A percentile compares a stretch with the other conserved stretches of the same genome.
These are phyloP conservation scores for Eucalyptus coolabah DNA, from an alignment of 345 rosid genomes.

Conservation along the genomic window DNA sequence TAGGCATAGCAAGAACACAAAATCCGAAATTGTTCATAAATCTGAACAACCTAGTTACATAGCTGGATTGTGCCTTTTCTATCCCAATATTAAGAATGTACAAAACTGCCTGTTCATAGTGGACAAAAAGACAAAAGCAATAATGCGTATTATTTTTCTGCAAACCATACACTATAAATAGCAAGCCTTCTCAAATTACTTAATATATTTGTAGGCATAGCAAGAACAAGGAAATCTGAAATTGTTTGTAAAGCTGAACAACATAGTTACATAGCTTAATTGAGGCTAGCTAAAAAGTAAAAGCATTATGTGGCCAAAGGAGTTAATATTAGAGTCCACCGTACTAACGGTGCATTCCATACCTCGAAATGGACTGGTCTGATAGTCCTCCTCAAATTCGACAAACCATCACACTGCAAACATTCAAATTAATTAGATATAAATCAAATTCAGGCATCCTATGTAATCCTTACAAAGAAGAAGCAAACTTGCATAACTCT, in stretches of 20 bases:
- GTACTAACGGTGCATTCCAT: not conserved
- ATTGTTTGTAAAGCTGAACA: not conserved
- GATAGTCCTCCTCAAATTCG: conserved; percentile 28
- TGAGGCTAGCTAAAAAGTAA: not conserved
- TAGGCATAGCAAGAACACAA: not conserved
- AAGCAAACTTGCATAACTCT: not conserved
- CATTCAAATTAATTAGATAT: not conserved
- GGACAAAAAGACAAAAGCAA: not conserved
- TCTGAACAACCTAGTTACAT: not conserved
- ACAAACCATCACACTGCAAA: conserved; percentile 53
- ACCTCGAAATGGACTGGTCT: conserved; percentile 60
- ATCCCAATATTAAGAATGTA: not conserved
- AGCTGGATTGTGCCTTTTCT: not conserved
- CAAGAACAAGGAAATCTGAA: not conserved
- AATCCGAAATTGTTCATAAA: not conserved
- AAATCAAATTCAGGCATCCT: not conserved
- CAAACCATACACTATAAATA: not conserved
- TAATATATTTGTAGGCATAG: not conserved
- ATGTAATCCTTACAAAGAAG: not conserved
- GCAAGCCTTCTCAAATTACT: not conserved
- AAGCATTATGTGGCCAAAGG: not conserved
- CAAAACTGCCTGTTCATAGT: not conserved
- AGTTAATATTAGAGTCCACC: not conserved
- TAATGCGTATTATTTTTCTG: not conserved
- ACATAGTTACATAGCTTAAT: not conserved